Base-by-base conservation (phyloP, 2,329 filamentous ascomycete genomes). In the Daldinia sp. region DNA sequence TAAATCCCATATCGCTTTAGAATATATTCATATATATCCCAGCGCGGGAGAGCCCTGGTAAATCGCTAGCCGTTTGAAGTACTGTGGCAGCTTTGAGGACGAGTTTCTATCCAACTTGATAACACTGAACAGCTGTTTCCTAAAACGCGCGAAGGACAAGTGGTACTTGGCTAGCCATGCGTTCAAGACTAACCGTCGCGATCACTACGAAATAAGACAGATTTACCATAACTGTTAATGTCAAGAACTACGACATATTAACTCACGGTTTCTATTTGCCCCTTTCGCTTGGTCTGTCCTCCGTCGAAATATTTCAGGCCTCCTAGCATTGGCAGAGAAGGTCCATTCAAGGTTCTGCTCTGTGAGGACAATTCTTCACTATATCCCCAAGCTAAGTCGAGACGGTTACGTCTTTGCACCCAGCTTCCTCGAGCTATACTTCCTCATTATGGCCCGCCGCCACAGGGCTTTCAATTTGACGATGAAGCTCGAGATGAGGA, bases 201-300 rank as follows among this genome's bases (percentile, higher is more conserved):
- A 9, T 33, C 33, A 5, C 3, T 20, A 13, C 12, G 13, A 41
- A 56, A 65, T 35, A 20, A 50, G 18, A 46, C 15, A 13, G 13
- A 3, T 3, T 13, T 60, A 26, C 60, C 62, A 65, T 42, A 60
- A 65, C 39, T 48, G 56, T 2, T 4, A 39, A 26, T 6, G 37
- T 2, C 56, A 56, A 6, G 6, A 13, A 15, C 6, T 65, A 10
- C 41, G 50, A 4, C 41, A 20, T n/a, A 33, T 65, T 20, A 2
- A 10, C 15, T 48, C 12, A 15, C 50, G 41, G 26, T 65, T 18
- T 13, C 35, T 65, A 3, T 65, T 61, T 30, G 63, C 63, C 6
- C 57, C 57, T 4, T 61, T 65, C 28, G 63, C 63, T 18, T 65
- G 51, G 57, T 50, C 63, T 20, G 42, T 65, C 42, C 61, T 61